Conservation (phyloP, 2,329 filamentous ascomycete genomes). For the Fusarium denticulatum region DNA sequence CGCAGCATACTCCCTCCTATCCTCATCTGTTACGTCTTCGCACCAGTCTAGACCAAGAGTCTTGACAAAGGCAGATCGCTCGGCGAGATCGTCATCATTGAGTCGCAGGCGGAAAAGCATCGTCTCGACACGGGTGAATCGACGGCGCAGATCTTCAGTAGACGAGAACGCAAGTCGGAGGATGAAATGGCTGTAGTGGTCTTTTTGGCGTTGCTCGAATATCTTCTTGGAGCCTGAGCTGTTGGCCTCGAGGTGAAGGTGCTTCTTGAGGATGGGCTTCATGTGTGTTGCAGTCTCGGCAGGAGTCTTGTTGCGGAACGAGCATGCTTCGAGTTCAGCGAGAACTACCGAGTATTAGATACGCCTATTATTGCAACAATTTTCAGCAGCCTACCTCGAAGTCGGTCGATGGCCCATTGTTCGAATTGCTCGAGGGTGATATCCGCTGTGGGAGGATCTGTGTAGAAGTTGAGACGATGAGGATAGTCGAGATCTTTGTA, state of each 20-base stretch:
- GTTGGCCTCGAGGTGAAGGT: slow-evolving; percentile 82
- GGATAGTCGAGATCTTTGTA: slow-evolving; percentile 85
- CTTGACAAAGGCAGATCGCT: slow-evolving; percentile 80
- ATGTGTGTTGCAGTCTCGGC: slow-evolving; percentile 86
- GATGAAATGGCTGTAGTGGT: slow-evolving; percentile 98
- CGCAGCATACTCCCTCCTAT: slow-evolving; percentile 71
- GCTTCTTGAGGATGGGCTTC: slow-evolving; percentile 86
- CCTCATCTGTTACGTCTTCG: slow-evolving; percentile 82
- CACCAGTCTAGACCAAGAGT: slow-evolving; percentile 88
- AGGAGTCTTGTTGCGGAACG: slow-evolving; percentile 89
- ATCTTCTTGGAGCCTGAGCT: slow-evolving; percentile 69
- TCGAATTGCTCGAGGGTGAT: slow-evolving; percentile 98
- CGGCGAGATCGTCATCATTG: slow-evolving; percentile 76
- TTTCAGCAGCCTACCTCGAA: slow-evolving; percentile 70
- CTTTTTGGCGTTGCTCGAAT: slow-evolving; percentile 83
- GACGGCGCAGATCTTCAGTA: slow-evolving; percentile 87
- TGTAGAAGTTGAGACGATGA: slow-evolving; percentile 91
- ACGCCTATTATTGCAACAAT: accelerated
- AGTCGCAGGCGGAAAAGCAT: slow-evolving; percentile 89
- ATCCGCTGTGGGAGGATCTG: slow-evolving; percentile 86
- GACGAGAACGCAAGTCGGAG: slow-evolving; percentile 90
- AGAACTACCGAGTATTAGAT: slow-evolving; percentile 66
- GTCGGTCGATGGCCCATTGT: slow-evolving; percentile 94
- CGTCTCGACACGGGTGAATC: slow-evolving; percentile 87
- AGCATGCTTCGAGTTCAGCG: slow-evolving; percentile 90